A percentile compares a stretch with the other conserved stretches of the same genome.
phyloP scores from a whole-genome alignment of 2,329 filamentous ascomycete genomes.

The Emmonsiellopsis sp. region DNA sequence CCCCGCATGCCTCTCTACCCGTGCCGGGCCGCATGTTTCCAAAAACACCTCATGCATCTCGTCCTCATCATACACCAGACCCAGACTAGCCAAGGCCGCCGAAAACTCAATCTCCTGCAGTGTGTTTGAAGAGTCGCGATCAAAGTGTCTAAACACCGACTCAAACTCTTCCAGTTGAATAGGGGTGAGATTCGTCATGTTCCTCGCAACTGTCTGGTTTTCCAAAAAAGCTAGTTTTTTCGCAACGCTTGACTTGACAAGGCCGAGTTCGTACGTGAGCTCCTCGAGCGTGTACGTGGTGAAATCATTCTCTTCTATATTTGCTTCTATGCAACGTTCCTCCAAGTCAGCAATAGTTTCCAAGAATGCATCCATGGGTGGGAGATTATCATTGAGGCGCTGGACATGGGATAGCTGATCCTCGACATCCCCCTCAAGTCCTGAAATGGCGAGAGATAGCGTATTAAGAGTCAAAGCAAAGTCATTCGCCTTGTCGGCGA shows the following conservation, averaged over 20 bases:
- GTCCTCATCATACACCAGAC: conserved; percentile 90
- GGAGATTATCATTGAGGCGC: conserved; percentile 72
- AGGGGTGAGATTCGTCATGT: conserved; percentile 97
- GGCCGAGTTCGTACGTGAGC: conserved; percentile 80
- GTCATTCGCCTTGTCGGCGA: conserved; percentile 97
- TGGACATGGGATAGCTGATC: conserved; percentile 85
- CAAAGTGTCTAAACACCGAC: conserved; percentile 95
- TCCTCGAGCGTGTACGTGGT: conserved; percentile 99
- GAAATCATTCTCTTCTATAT: conserved; percentile 98
- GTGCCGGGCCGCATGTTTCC: conserved; percentile 59
- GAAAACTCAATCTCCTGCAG: conserved; percentile 92
- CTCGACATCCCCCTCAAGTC: conserved; percentile 93
- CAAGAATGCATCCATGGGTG: conserved; percentile 84
- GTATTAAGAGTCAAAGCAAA: conserved; percentile 94
- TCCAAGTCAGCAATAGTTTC: conserved; percentile 80
- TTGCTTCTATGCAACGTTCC: conserved; percentile 84
- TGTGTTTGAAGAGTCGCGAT: conserved; percentile 83
- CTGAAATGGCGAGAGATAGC: conserved; percentile 86
- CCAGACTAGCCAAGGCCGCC: conserved; percentile 86
- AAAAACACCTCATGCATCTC: conserved; percentile 97
- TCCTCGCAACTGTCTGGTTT: conserved; percentile 95
- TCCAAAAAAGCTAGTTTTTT: conserved; percentile 97
- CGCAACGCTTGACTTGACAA: conserved; percentile 84
- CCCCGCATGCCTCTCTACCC: conserved; percentile 52
- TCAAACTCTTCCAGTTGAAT: conserved; percentile 99